Evolutionary conservation across 2,329 filamentous ascomycete species (phyloP), one percentile per base, ranked within the genome.

Genomic region (Thermomyces lanuginosus): DNA sequence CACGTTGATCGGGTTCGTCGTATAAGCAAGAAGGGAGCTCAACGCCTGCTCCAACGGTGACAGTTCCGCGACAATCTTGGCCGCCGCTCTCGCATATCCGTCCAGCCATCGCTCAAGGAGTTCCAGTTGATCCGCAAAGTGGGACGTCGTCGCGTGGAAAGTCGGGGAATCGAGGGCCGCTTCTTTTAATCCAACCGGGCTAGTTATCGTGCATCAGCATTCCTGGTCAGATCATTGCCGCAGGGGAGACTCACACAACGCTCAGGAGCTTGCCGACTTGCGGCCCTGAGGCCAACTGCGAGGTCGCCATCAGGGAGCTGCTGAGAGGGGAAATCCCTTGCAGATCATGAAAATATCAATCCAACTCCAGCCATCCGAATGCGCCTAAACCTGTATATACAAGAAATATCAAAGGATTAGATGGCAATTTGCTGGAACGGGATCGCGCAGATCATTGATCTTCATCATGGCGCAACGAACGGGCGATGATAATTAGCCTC

Each of bases 91-190:
- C 32, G 73, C 54, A 44, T 76, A 79, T 24, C 64, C 64, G 29
- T 77, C 83, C 16, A 98, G 77, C 89, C 89, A 98, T 64, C 71
- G 73, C 55, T 95, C 89, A 33, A 95, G 69, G 30, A 72, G 67
- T 38, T 95, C 89, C 43, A 92, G 71, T 58, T 98, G 86, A 38
- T 95, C 89, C 36, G 72, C 68, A 48, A 92, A 92, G 57, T 93
- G 82, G 24, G 77, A 60, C 21, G 81, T 71, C 12, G 80, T 80
- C 24, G 84, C 81, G 38, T 89, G 81, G 53, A 95, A 95, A 18
- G 84, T 91, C 14, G 89, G 89, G 20, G 84, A 93, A 56, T 98
- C 89, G 58, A 95, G 77, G 11, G 83, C 79, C 26, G 89, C 89
- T 66, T 98, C 89, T 58, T 86, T 89, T 41, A 95, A 67, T 34